Evolutionary conservation across 1,284 basidiomycete genomes (phyloP), one percentile per base, ranked within the genome.

Genomic region (Ganoderma multipileum): DNA sequence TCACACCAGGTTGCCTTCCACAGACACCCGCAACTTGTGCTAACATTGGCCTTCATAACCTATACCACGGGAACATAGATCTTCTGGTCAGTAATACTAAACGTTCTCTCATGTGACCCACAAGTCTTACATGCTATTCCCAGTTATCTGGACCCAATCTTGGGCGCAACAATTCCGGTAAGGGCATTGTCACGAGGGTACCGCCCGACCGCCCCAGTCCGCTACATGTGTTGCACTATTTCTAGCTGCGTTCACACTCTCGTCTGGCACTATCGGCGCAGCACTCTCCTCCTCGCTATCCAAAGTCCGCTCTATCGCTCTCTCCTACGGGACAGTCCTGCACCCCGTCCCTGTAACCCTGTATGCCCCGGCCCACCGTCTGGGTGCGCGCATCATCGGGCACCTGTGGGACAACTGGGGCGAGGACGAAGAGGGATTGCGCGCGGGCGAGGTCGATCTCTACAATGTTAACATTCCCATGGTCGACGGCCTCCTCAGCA

Each of bases 1-100:
- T 58, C 23, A 30, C 8, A 23, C 26, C 28, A 16, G 1, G 6
- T 36, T 57, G 26, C 23, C 12, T 12, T 20, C 18, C 3, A 12
- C 73, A 95, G 94, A 96, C 95, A 14, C 95, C 95, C 2, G 95
- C 96, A 3, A 94, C 95, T 2, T 98, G 96, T 78, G 86, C 94
- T 1, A 97, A 97, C 76, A 90, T 98, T 67, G 95, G 87, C 1
- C 81, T 98, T 55, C 93, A 97, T 78, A 97, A 97, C 76, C 76
- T 98, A 20, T 97, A 91, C 79, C 90, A 90, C 0, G 90, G 86
- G 41, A 83, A 94, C 76, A 93, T 98, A 47, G 96, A 98, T 79
- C 86, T 98, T 33, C 89, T 93, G 71, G 93, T 94, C 73, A 58
- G 87, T 82, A n/a, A 23, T 5, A 50, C n/a, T 26, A 54, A 50